phyloP scores from a whole-genome alignment of 2,329 filamentous ascomycete genomes.

The Xylariales sp. region DNA sequence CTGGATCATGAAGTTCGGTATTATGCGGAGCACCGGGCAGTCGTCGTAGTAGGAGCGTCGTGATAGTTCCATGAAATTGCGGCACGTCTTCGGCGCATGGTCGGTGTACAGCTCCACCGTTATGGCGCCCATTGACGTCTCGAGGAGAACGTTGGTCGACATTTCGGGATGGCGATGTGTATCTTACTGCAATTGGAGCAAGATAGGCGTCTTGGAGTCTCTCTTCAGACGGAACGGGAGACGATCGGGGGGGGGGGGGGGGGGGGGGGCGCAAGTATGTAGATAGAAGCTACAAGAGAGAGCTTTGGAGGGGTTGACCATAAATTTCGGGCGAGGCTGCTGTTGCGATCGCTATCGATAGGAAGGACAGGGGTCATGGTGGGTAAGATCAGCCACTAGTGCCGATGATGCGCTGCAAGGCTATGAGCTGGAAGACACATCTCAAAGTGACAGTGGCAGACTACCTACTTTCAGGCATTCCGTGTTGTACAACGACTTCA shows the following conservation, averaged over 20 bases:
- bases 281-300: no score
- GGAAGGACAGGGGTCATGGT: neutral
- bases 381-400: neutral
- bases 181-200: no score
- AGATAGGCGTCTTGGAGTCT: no score
- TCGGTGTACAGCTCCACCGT: conserved; percentile 82
- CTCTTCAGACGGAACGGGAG: no score
- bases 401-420: neutral
- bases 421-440: neutral
- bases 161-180: conserved; percentile 52
- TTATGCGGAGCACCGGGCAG: conserved; percentile 88
- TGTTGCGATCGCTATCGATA: neutral
- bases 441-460: neutral
- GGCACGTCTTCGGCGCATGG: conserved; percentile 85
- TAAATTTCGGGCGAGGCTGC: neutral
- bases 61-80: conserved; percentile 79
- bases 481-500: no score
- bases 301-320: neutral
- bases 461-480: no score
- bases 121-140: conserved; percentile 84
- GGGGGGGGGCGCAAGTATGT: no score
- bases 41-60: conserved; percentile 82
- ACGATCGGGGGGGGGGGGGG: no score
- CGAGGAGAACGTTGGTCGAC: conserved; percentile 73
- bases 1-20: conserved; percentile 95